A percentile compares a stretch with the other conserved stretches of the same genome.
phyloP scores from a whole-genome alignment of 1,284 basidiomycete species.

The Lentinula novae-zelandiae region DNA sequence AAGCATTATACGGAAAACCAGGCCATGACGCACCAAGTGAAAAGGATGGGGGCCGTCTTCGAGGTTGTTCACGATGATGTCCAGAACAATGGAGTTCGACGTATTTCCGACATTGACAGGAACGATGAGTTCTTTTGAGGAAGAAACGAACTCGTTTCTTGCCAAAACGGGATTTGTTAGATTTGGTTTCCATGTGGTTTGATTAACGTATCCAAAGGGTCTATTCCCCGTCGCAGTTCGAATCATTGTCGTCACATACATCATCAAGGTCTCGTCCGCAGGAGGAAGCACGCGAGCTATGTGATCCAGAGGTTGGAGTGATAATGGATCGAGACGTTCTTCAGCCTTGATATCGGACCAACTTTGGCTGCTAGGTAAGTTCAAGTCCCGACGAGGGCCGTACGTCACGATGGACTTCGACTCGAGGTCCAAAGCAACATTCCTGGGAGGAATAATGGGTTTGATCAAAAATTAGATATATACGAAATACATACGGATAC shows the following conservation, averaged over 20 bases:
- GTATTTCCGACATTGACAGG: not conserved
- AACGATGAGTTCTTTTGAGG: constrained; percentile 4
- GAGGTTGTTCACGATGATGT: constrained; percentile 14
- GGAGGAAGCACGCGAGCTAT: constrained; percentile 2
- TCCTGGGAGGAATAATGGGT: not conserved
- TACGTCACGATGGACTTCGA: constrained; percentile 9
- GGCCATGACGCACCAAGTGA: not conserved
- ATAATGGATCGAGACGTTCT: constrained; percentile 6
- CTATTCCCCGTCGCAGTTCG: constrained; percentile 8
- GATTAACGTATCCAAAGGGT: constrained; percentile 12
- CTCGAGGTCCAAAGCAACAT: constrained; percentile 7
- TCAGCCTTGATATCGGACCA: constrained; percentile 2
- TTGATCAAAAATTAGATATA: not conserved
- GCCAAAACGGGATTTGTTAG: constrained; percentile 1
- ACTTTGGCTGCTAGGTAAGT: not conserved
- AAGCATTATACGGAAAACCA: not conserved
- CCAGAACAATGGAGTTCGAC: constrained; percentile 3
- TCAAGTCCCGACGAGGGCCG: not conserved
- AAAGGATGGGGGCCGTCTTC: constrained; percentile 14
- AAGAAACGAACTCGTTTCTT: not conserved
- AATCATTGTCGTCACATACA: constrained; percentile 13
- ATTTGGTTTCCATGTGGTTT: constrained; percentile 11
- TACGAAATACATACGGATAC: constrained; percentile 6
- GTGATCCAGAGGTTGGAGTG: constrained; percentile 5
- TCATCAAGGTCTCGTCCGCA: constrained; percentile 5